These are phyloP conservation scores for Fusarium luffae DNA, from an alignment of 2,329 filamentous ascomycete genomes.

Conservation along the genomic window DNA sequence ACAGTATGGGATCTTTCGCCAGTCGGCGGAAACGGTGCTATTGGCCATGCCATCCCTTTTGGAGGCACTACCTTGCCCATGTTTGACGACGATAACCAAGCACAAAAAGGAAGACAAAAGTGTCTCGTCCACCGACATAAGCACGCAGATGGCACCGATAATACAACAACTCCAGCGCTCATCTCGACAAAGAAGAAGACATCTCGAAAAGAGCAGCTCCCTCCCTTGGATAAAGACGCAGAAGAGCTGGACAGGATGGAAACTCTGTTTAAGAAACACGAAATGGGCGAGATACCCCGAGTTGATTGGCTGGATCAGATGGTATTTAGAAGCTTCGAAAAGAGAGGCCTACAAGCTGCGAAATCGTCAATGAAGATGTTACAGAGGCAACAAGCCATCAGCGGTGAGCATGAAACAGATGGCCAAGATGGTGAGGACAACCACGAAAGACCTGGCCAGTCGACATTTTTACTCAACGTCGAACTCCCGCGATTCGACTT, in stretches of 20 bases:
- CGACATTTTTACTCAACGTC: conserved; percentile 84
- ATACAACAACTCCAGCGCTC: conserved; percentile 79
- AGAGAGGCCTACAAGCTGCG: conserved; percentile 73
- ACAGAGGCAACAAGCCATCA: conserved; percentile 59
- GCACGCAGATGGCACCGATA: conserved; percentile 85
- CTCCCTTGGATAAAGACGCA: conserved; percentile 73
- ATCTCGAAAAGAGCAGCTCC: conserved; percentile 60
- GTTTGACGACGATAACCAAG: conserved; percentile 92
- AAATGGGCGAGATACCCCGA: conserved; percentile 94
- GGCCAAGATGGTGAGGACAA: conserved; percentile 49
- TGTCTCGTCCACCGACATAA: conserved; percentile 86
- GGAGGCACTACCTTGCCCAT: conserved; percentile 91
- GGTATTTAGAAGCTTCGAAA: conserved; percentile 91
- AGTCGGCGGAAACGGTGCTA: conserved; percentile 73
- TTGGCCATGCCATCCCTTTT: conserved; percentile 87
- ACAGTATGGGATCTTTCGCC: conserved; percentile 96
- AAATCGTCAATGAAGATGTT: conserved; percentile 70
- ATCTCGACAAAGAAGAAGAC: conserved; percentile 66
- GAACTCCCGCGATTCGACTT: conserved; percentile 97
- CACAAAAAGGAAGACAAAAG: conserved; percentile 92
- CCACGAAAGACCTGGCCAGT: conserved; percentile 60
- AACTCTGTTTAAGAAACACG: conserved; percentile 93
- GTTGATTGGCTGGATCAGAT: conserved; percentile 96
- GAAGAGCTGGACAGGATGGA: conserved; percentile 92
- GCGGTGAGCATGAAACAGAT: conserved; percentile 50